Base-by-base conservation (phyloP, 495 filamentous ascomycete species). In the Stereocaulon alpinum region DNA sequence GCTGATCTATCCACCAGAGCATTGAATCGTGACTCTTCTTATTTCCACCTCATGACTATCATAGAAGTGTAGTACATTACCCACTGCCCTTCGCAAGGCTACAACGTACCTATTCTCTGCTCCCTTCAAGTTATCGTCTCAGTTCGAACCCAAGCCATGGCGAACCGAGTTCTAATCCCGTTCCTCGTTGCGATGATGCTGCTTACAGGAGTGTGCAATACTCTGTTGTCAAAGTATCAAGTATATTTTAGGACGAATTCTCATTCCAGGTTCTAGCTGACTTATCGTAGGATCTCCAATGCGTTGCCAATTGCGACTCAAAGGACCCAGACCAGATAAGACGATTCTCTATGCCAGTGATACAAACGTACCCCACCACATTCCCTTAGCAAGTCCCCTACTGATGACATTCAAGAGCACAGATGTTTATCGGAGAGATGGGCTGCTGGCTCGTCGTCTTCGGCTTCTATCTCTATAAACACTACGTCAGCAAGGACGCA, bases 161-260 rank as follows among this genome's bases (percentile, higher is more conserved):
- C 71, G 43, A 74, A 67, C 58, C 81, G 79, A 66, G 82, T 83
- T 10, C 63, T 86, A 34, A 82, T 95, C 63, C 89, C 89, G 6
- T 80, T 95, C 64, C 77, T 95, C 62, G 87, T 96, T 67, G 84
- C 78, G 61, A 93, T 95, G 88, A 95, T 96, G 91, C 77, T 96
- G 67, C 67, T 84, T 67, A 88, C 86, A 32, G 93, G 93, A 43
- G 91, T 96, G 51, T 95, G 90, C 78, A 98, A 98, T 68, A 98
- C 93, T 3, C 83, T 98, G 57, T 77, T 98, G 66, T 95, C 93
- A 64, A 98, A 98, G 64, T 96, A 91, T 64, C 93, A 98, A 73
- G 90, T 90, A 68, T 40, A 72, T 66, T 14, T 29, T 24, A 17
- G 7, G 34, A 30, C 9, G 29, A 53, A 56, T 32, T 30, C 2